Evolutionary conservation across 768 basidiomycete genomes (phyloP).

Genomic region (Xerocomus potaroensis): DNA sequence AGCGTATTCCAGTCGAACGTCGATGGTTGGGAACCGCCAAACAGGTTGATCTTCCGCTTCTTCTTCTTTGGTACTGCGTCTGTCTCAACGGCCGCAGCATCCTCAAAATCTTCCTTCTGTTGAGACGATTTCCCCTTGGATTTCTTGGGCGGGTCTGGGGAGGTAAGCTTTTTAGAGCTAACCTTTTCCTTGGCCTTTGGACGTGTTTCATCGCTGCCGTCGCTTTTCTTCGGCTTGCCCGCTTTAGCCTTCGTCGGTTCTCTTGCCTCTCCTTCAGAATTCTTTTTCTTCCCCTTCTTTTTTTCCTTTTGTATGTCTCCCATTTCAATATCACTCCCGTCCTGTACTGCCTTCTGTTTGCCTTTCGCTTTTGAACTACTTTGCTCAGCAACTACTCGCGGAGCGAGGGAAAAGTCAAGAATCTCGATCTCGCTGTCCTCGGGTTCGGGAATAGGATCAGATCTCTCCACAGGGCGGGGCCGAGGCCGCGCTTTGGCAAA

Average conservation of each 20-base stretch:
- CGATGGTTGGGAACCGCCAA: conserved; percentile 38
- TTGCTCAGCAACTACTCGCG: conserved; percentile 19
- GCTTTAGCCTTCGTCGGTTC: conserved; percentile 29
- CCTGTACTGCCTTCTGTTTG: conserved; percentile 35
- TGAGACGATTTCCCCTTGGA: conserved; percentile 15
- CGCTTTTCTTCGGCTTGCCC: conserved; percentile 24
- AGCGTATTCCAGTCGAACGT: conserved; percentile 46
- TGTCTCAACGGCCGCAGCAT: conserved; percentile 12
- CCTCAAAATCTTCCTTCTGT: conserved; percentile 15
- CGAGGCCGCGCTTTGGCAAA: conserved; percentile 25
- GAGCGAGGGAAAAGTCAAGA: conserved; percentile 12
- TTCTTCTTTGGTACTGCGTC: conserved; percentile 52
- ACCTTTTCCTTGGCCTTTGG: conserved; percentile 17
- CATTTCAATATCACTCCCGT: conserved; percentile 14
- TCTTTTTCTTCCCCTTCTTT: conserved; percentile 20
- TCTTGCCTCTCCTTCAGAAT: conserved; percentile 16
- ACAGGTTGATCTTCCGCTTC: conserved; percentile 67
- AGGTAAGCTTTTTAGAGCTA: conserved; percentile 16
- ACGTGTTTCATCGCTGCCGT: conserved; percentile 11
- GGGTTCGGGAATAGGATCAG: conserved; percentile 13
- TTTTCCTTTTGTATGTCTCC: conserved; percentile 29
- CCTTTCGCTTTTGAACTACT: conserved; percentile 32
- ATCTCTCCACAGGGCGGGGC: conserved; percentile 13
- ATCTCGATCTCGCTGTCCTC: conserved; percentile 33
- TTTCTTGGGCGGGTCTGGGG: conserved; percentile 21